Percentiles rank a stretch among this genome's conserved stretches.
Conservation (phyloP, 768 basidiomycete genomes). For the Suillus spraguei region DNA sequence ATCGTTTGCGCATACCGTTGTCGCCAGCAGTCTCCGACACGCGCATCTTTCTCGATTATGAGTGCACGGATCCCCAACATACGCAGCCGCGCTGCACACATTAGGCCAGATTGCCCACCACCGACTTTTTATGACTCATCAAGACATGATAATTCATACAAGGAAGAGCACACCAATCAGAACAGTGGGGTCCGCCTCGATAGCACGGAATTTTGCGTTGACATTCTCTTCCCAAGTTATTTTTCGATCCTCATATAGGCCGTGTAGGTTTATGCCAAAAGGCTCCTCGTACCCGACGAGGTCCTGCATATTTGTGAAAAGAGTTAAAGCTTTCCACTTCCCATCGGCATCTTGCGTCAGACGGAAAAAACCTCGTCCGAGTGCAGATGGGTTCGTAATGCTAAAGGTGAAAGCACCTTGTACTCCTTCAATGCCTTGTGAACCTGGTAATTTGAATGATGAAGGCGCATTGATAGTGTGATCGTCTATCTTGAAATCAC, state of each 20-base stretch:
- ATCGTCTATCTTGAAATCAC: slow-evolving; percentile 6
- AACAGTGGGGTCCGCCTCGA: slow-evolving; percentile 28
- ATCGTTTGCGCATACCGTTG: slow-evolving; percentile 49
- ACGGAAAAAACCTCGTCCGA: slow-evolving; percentile 44
- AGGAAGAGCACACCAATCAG: slow-evolving; percentile 31
- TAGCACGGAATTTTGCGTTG: neutral
- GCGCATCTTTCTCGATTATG: slow-evolving; percentile 51
- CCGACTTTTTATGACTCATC: slow-evolving; percentile 40
- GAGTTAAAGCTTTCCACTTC: slow-evolving; percentile 55
- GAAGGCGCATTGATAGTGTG: slow-evolving; percentile 1
- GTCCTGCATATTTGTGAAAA: slow-evolving; percentile 61
- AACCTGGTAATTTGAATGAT: slow-evolving; percentile 1
- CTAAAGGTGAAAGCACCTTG: slow-evolving; percentile 1
- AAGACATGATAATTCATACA: neutral
- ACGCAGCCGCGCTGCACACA: slow-evolving; percentile 60
- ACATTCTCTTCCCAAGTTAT: slow-evolving; percentile 2
- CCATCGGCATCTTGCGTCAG: slow-evolving; percentile 46
- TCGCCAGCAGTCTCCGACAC: slow-evolving; percentile 54
- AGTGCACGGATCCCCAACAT: slow-evolving; percentile 51
- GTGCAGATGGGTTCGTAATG: neutral
- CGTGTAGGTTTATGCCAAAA: neutral
- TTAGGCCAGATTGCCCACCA: slow-evolving; percentile 63
- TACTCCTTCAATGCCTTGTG: slow-evolving; percentile 2
- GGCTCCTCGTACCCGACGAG: slow-evolving; percentile 50
- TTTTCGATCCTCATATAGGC: neutral